Conservation (phyloP, 306 rosid genomes). For the Dryas alaskensis region DNA sequence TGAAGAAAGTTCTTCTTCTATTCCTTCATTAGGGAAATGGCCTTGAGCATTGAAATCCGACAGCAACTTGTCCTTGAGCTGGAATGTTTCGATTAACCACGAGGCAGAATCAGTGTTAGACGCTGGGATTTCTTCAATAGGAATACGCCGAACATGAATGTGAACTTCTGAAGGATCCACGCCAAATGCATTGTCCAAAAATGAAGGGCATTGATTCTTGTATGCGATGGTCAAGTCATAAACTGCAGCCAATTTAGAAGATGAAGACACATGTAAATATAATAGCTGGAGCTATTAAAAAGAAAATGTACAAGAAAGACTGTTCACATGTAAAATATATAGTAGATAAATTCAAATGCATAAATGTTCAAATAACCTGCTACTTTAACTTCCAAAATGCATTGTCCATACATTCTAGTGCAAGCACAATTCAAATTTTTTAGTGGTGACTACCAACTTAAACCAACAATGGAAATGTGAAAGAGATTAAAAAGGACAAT, state of each 20-base stretch:
- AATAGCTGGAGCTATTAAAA: not conserved
- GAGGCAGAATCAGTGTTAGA: constrained; percentile 55
- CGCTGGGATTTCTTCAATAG: constrained; percentile 53
- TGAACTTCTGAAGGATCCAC: constrained; percentile 94
- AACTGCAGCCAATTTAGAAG: constrained; percentile 47
- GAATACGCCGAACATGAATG: constrained; percentile 67
- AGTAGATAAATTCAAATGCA: no score
- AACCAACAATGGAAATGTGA: no score
- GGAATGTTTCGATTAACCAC: constrained; percentile 69
- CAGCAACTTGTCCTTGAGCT: constrained; percentile 52
- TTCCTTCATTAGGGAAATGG: constrained; percentile 56
- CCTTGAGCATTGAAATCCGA: constrained; percentile 55
- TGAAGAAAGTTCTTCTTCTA: constrained; percentile 53
- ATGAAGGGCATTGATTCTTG: constrained; percentile 77
- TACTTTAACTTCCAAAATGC: no score
- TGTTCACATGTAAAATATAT: no score
- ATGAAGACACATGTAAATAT: constrained; percentile 9
- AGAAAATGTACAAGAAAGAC: no score
- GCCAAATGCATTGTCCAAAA: constrained; percentile 88
- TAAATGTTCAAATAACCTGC: no score
- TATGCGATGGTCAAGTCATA: constrained; percentile 79
- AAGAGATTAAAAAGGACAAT: no score
- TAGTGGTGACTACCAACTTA: no score
- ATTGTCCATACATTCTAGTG: no score
- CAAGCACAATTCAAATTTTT: no score